phyloP scores from a whole-genome alignment of 352 stramenopile genomes.

The Thraustochytrium sp. region DNA sequence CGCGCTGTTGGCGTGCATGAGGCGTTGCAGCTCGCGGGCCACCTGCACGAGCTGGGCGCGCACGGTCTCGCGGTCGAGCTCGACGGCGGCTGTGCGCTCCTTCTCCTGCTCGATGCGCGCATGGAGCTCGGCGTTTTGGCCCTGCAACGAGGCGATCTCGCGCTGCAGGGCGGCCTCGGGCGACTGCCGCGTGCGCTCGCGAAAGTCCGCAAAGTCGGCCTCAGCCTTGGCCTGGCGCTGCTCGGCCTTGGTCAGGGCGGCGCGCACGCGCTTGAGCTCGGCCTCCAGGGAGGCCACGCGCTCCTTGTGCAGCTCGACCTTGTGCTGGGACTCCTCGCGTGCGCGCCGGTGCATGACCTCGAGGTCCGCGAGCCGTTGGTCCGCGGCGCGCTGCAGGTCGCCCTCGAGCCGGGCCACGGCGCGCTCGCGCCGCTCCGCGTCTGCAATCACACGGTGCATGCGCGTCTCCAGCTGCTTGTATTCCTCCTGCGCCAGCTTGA shows the following conservation, averaged over 20 bases:
- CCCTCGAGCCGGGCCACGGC: constrained; percentile 5
- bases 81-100: neutral
- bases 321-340: constrained; percentile 41
- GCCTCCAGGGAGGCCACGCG: neutral
- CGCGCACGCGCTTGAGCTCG: neutral
- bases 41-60: constrained; percentile 40
- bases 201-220: constrained; percentile 40
- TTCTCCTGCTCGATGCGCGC: constrained; percentile 39
- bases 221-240: neutral
- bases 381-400: constrained; percentile 20
- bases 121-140: constrained; percentile 32
- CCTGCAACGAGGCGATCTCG: constrained; percentile 38
- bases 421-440: constrained; percentile 44
- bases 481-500: constrained; percentile 19
- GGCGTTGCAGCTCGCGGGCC: neutral
- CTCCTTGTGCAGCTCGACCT: constrained; percentile 9
- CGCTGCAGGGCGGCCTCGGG: constrained; percentile 40
- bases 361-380: constrained; percentile 20
- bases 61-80: neutral
- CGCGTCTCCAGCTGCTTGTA: constrained; percentile 15
- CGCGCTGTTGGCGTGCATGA: neutral
- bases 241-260: neutral
- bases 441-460: constrained; percentile 19
- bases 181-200: constrained; percentile 33
- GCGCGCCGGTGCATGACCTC: constrained; percentile 40